Conservation (phyloP, 495 filamentous ascomycete species). For the Aspergillus wentii region DNA sequence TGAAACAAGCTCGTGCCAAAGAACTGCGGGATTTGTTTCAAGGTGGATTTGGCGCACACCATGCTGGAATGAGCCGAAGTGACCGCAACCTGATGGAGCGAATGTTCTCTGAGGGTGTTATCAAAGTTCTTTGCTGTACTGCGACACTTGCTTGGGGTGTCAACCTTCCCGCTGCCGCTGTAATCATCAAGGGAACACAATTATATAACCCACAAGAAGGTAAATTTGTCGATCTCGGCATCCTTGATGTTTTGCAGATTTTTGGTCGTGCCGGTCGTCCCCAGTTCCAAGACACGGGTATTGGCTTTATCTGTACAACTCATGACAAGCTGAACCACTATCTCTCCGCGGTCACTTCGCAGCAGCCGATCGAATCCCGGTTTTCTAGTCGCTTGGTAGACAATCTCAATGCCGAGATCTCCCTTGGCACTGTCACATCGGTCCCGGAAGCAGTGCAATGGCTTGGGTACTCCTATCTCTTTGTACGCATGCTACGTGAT, state of each 20-base stretch:
- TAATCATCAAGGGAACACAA: constrained; percentile 97
- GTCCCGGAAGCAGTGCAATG: constrained; percentile 92
- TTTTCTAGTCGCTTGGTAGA: constrained; percentile 90
- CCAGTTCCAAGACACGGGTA: constrained; percentile 93
- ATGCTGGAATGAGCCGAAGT: constrained; percentile 89
- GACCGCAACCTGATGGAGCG: constrained; percentile 92
- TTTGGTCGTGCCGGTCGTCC: constrained; percentile 97
- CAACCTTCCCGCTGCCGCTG: constrained; percentile 93
- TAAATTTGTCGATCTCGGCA: constrained; percentile 94
- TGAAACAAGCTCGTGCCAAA: constrained; percentile 74
- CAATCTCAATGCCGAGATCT: constrained; percentile 93
- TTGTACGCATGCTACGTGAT: constrained; percentile 90
- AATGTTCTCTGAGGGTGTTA: constrained; percentile 79
- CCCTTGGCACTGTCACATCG: constrained; percentile 90
- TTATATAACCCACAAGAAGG: constrained; percentile 94
- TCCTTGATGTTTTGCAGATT: constrained; percentile 96
- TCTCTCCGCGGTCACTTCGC: constrained; percentile 85
- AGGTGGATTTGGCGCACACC: constrained; percentile 90
- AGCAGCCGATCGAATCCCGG: constrained; percentile 91
- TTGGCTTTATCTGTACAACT: constrained; percentile 94
- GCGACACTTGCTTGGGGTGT: constrained; percentile 98
- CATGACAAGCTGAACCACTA: constrained; percentile 92
- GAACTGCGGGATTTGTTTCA: constrained; percentile 85
- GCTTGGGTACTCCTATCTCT: constrained; percentile 97
- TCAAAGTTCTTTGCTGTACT: constrained; percentile 97